Evolutionary conservation across 2,329 filamentous ascomycete genomes (phyloP).

Genomic region (Paracoccidioides brasiliensis): DNA sequence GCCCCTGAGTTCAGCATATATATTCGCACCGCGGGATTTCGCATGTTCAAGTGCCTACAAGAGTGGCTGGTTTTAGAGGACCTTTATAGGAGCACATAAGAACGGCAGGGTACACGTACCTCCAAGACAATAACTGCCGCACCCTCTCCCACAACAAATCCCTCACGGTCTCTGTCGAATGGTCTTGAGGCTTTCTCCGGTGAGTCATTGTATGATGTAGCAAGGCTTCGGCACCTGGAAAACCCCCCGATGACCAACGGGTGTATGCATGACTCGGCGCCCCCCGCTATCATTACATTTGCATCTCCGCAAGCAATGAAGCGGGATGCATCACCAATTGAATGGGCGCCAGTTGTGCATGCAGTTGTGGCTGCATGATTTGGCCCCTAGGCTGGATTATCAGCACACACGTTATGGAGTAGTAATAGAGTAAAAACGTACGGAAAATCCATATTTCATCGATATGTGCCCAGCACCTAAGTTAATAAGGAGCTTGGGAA

Average conservation of each 20-base stretch:
- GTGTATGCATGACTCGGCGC: conserved; percentile 89
- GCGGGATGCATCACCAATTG: conserved; percentile 83
- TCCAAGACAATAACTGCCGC: conserved; percentile 80
- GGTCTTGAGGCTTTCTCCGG: conserved; percentile 65
- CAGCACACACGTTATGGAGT: neutral
- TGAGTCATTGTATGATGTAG: conserved; percentile 63
- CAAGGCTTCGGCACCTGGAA: conserved; percentile 70
- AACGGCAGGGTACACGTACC: conserved; percentile 24
- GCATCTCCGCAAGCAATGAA: conserved; percentile 87
- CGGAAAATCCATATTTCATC: conserved; percentile 74
- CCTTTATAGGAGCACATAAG: neutral
- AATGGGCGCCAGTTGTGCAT: conserved; percentile 91
- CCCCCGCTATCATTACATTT: conserved; percentile 91
- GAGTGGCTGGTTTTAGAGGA: neutral
- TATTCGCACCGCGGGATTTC: conserved; percentile 58
- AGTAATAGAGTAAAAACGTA: conserved; percentile 14
- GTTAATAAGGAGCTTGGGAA: conserved; percentile 87
- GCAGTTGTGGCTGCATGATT: conserved; percentile 90
- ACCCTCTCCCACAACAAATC: conserved; percentile 89
- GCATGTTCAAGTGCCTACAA: conserved; percentile 72
- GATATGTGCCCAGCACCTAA: conserved; percentile 88
- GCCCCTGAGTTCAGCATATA: conserved; percentile 80
- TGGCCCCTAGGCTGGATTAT: conserved; percentile 46
- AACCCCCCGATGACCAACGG: conserved; percentile 88
- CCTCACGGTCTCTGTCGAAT: conserved; percentile 66